phyloP scores from a whole-genome alignment of 176 grass and related monocot species.

The Microstegium vimineum region DNA sequence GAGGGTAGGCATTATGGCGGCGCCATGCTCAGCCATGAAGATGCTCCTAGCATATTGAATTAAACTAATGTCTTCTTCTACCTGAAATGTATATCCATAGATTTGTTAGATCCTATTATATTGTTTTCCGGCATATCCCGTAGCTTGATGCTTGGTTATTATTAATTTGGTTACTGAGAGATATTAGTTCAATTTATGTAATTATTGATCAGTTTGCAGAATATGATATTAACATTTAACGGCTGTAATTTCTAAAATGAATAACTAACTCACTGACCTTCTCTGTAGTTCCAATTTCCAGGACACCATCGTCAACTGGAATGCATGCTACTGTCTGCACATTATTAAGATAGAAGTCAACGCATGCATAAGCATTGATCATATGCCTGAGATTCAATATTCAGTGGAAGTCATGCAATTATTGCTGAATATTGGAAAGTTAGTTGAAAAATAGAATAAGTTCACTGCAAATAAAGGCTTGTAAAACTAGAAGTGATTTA shows the following conservation, averaged over 20 bases:
- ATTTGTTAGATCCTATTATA: neutral
- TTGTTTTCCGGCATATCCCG: neutral
- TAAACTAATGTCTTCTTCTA: constrained; percentile 63
- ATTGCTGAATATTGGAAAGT: neutral
- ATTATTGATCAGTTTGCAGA: neutral
- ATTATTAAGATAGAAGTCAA: no score
- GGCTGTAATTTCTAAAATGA: neutral
- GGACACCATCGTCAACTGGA: constrained; percentile 53
- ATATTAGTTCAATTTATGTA: neutral
- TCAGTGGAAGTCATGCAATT: neutral
- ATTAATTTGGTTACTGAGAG: neutral
- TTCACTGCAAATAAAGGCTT: neutral
- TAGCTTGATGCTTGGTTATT: neutral
- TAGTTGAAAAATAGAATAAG: neutral
- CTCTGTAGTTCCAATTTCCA: constrained; percentile 83
- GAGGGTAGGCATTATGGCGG: constrained; percentile 43
- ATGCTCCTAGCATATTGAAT: constrained; percentile 56
- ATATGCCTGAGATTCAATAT: neutral
- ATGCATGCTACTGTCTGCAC: constrained; percentile 85
- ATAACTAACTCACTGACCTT: constrained; percentile 10
- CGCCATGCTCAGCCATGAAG: constrained; percentile 61
- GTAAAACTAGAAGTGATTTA: neutral
- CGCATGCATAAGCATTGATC: neutral
- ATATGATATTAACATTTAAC: neutral
- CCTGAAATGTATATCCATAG: constrained; percentile 37